Conservation (phyloP, 148 eudicot species). For the Amaranthus cruentus region DNA sequence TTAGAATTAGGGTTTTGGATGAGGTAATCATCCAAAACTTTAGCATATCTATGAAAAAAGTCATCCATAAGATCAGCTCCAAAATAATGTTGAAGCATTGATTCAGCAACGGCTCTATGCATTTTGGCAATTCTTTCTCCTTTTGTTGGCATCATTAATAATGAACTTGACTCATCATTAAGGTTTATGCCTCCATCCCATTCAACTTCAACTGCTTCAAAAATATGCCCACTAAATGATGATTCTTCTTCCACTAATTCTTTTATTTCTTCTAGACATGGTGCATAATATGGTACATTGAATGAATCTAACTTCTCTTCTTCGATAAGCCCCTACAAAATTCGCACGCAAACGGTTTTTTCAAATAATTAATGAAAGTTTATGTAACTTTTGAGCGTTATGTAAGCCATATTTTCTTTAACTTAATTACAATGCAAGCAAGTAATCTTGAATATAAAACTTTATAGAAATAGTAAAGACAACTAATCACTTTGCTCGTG, state of each 20-base stretch:
- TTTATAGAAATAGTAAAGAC: too few relatives aligned
- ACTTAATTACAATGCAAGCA: too few relatives aligned
- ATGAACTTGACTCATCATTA: not conserved
- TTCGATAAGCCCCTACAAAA: constrained; percentile 48
- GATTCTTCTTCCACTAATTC: constrained; percentile 40
- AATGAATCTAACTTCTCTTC: constrained; percentile 67
- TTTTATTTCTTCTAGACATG: constrained; percentile 48
- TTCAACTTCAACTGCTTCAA: constrained; percentile 37
- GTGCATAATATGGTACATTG: constrained; percentile 62
- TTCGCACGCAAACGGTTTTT: too few relatives aligned
- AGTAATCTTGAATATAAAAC: too few relatives aligned
- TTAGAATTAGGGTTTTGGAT: constrained; percentile 13
- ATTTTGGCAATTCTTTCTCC: constrained; percentile 48
- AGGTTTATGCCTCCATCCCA: constrained; percentile 39
- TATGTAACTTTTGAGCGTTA: too few relatives aligned
- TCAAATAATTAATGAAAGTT: too few relatives aligned
- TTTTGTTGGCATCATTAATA: constrained; percentile 14
- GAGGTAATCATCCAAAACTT: constrained; percentile 36
- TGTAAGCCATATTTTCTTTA: too few relatives aligned
- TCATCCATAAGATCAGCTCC: constrained; percentile 46
- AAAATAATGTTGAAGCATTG: constrained; percentile 54
- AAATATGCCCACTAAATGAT: constrained; percentile 38
- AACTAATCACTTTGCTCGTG: too few relatives aligned
- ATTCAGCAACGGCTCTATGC: constrained; percentile 57
- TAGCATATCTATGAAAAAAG: constrained; percentile 39